phyloP scores from a whole-genome alignment of 495 filamentous ascomycete genomes.

The Halenospora varia region DNA sequence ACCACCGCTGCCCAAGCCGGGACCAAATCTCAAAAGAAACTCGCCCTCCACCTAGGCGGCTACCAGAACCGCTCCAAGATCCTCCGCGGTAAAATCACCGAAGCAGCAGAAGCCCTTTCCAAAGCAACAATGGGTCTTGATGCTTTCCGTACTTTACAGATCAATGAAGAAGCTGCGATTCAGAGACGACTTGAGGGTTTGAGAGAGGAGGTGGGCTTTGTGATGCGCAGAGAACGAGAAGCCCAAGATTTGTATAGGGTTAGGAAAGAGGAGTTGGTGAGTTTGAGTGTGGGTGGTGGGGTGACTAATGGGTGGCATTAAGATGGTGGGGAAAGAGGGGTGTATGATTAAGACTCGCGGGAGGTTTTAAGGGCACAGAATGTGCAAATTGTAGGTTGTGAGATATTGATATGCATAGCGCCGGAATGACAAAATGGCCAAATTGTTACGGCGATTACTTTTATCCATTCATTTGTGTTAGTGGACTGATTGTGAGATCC shows the following conservation, averaged over 20 bases:
- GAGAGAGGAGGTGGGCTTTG: slow-evolving; percentile 76
- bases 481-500: no score
- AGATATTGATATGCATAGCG: no score
- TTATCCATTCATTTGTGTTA: no score
- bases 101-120: slow-evolving; percentile 72
- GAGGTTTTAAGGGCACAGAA: no score
- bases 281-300: slow-evolving; percentile 21
- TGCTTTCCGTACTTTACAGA: slow-evolving; percentile 69
- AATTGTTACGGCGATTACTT: no score
- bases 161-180: slow-evolving; percentile 74
- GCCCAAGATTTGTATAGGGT: slow-evolving; percentile 81
- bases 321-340: no score
- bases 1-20: slow-evolving; percentile 68
- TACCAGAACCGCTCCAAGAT: slow-evolving; percentile 84
- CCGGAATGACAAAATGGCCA: no score
- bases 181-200: slow-evolving; percentile 67
- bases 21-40: slow-evolving; percentile 89
- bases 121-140: slow-evolving; percentile 68
- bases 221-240: slow-evolving; percentile 81
- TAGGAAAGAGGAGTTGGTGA: slow-evolving; percentile 73
- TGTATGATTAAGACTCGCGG: no score
- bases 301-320: not conserved
- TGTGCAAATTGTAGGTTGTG: no score
- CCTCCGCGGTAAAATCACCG: slow-evolving; percentile 73
- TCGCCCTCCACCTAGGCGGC: slow-evolving; percentile 80